Conservation (phyloP, 116 monocot genomes). For the Posidonia oceanica region DNA sequence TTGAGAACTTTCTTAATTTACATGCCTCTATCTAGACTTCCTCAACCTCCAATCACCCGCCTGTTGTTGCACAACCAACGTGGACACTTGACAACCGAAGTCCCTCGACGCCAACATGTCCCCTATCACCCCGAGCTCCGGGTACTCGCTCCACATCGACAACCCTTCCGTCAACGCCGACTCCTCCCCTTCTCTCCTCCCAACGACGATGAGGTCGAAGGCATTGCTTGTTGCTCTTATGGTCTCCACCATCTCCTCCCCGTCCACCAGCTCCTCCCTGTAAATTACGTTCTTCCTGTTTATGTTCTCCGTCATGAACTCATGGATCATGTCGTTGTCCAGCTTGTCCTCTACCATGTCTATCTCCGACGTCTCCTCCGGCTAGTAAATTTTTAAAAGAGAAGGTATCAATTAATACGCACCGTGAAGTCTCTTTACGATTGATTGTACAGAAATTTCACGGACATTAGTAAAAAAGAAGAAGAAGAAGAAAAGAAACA, state of each 20-base stretch:
- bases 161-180: slow-evolving; percentile 8
- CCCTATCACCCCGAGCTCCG: slow-evolving; percentile 22
- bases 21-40: too few species aligned
- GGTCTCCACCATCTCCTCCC: slow-evolving; percentile 14
- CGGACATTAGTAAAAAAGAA: too few species aligned
- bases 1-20: too few species aligned
- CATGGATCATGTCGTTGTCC: slow-evolving; percentile 1
- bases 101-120: slow-evolving; percentile 23
- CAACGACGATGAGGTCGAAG: slow-evolving; percentile 12
- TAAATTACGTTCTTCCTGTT: background rate
- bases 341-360: background rate
- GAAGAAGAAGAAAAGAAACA: too few species aligned
- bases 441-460: background rate
- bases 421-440: too few species aligned
- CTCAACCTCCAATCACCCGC: too few species aligned
- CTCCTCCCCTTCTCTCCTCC: slow-evolving; percentile 1
- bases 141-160: slow-evolving; percentile 15
- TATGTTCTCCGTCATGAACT: background rate
- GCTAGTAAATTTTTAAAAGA: too few species aligned
- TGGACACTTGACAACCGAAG: background rate
- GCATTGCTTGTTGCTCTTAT: background rate
- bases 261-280: slow-evolving; percentile 1
- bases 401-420: too few species aligned
- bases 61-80: too few species aligned
- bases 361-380: background rate